Conservation (phyloP, 129 eudicot species). For the Chrysanthemum makinoi region DNA sequence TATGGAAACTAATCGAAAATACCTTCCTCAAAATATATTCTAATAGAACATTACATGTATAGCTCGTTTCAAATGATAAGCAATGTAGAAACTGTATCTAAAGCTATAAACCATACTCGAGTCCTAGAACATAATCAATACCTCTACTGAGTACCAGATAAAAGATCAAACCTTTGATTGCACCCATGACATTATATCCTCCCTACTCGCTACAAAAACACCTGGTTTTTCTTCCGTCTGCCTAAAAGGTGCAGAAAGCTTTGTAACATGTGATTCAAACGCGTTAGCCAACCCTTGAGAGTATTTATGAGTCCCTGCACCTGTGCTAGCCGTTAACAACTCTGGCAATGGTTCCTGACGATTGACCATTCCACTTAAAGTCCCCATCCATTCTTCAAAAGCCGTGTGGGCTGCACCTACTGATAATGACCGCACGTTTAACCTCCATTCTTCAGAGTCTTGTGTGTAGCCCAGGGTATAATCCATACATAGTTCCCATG, state of each 20-base stretch:
- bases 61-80: slow-evolving; percentile 28
- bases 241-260: slow-evolving; percentile 59
- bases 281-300: slow-evolving; percentile 57
- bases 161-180: slow-evolving; percentile 43
- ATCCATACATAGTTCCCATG: slow-evolving; percentile 55
- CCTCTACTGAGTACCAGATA: slow-evolving; percentile 24
- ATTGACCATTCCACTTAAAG: slow-evolving; percentile 46
- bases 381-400: slow-evolving; percentile 70
- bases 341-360: slow-evolving; percentile 54
- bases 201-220: slow-evolving; percentile 59
- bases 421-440: slow-evolving; percentile 63
- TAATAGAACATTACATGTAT: slow-evolving; percentile 22
- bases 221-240: slow-evolving; percentile 60
- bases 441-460: slow-evolving; percentile 64
- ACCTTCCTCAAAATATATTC: slow-evolving; percentile 6
- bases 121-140: slow-evolving; percentile 22
- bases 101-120: slow-evolving; percentile 32
- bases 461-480: slow-evolving; percentile 62
- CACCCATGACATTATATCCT: slow-evolving; percentile 59
- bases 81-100: slow-evolving; percentile 32
- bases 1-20: background rate
- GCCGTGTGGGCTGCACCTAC: slow-evolving; percentile 79
- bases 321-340: slow-evolving; percentile 53
- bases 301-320: slow-evolving; percentile 67
- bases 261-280: slow-evolving; percentile 47